Percentiles rank a stretch among this genome's conserved stretches.
phyloP scores from a whole-genome alignment of 1,284 basidiomycete species.

The Malassezia caprae region DNA sequence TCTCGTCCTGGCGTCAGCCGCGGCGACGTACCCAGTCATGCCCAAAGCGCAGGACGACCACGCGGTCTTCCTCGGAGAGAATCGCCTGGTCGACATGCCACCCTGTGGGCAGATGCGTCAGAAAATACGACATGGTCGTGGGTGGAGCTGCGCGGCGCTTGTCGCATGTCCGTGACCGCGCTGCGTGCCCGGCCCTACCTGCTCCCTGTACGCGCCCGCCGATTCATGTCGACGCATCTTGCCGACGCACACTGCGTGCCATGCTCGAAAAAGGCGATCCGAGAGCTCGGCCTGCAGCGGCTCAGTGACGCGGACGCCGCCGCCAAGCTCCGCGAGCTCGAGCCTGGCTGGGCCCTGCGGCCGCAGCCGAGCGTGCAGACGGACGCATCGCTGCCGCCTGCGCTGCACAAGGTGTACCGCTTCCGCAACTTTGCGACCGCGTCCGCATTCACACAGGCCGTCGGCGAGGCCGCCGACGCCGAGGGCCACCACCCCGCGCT shows the following conservation, averaged over 20 bases:
- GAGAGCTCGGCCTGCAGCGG: conserved; percentile 8
- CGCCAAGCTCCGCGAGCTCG: conserved; percentile 18
- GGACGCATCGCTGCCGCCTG: conserved; percentile 12
- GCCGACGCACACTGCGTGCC: conserved; percentile 7
- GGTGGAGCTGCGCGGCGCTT: background rate
- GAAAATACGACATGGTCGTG: conserved; percentile 56
- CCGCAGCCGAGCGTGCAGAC: conserved; percentile 23
- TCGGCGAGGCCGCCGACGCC: conserved; percentile 32
- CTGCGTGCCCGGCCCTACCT: background rate
- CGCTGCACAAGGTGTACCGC: conserved; percentile 31
- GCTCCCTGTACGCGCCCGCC: background rate
- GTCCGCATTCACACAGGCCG: conserved; percentile 22
- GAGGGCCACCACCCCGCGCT: conserved; percentile 42
- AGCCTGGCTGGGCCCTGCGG: conserved; percentile 25
- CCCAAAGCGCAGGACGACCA: conserved; percentile 89
- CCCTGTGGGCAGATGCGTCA: conserved; percentile 63
- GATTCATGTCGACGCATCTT: conserved; percentile 2
- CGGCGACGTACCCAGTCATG: conserved; percentile 59
- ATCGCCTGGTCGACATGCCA: conserved; percentile 61
- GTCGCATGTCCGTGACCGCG: background rate
- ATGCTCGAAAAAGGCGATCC: conserved; percentile 17
- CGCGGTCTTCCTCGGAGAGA: conserved; percentile 89
- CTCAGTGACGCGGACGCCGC: conserved; percentile 10
- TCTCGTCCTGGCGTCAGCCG: conserved; percentile 54
- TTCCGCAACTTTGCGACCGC: conserved; percentile 38